phyloP scores from a whole-genome alignment of 306 rosid species.

The Rosa lucieae region DNA sequence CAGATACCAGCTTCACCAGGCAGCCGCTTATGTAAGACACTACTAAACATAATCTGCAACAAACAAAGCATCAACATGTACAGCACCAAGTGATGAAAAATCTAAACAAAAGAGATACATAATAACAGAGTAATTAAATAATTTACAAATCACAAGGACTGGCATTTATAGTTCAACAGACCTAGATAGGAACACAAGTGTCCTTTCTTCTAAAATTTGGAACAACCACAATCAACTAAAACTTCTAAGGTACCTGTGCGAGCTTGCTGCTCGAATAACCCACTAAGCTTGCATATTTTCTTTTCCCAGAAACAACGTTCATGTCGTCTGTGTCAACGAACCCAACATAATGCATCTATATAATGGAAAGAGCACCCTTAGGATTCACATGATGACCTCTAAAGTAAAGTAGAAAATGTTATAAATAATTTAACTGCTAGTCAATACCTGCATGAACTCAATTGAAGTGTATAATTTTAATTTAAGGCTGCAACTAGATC shows the following conservation, averaged over 20 bases:
- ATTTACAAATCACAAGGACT: not conserved
- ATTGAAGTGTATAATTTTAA: not conserved
- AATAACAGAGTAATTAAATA: not conserved
- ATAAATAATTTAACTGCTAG: too few relatives aligned
- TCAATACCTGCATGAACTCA: not conserved
- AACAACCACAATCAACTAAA: slow-evolving; percentile 1
- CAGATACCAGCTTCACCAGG: slow-evolving; percentile 83
- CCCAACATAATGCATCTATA: slow-evolving; percentile 92
- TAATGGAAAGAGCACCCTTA: slow-evolving; percentile 11
- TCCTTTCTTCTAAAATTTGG: not conserved
- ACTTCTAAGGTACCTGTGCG: slow-evolving; percentile 61
- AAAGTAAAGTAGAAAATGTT: not conserved
- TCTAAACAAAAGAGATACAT: not conserved
- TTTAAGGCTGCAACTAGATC: not conserved
- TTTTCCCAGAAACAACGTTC: slow-evolving; percentile 71
- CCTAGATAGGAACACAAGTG: not conserved
- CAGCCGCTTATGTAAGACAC: slow-evolving; percentile 77
- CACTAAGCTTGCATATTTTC: slow-evolving; percentile 69
- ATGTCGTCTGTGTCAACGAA: slow-evolving; percentile 89
- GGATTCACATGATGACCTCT: slow-evolving; percentile 12
- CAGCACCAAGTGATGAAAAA: not conserved
- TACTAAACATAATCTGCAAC: slow-evolving; percentile 91
- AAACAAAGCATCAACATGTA: not conserved
- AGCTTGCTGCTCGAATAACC: slow-evolving; percentile 92
- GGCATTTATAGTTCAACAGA: not conserved